These are phyloP conservation scores for Echinochloa phyllopogon DNA, from an alignment of 176 grass and related monocot genomes.

Conservation along the genomic window DNA sequence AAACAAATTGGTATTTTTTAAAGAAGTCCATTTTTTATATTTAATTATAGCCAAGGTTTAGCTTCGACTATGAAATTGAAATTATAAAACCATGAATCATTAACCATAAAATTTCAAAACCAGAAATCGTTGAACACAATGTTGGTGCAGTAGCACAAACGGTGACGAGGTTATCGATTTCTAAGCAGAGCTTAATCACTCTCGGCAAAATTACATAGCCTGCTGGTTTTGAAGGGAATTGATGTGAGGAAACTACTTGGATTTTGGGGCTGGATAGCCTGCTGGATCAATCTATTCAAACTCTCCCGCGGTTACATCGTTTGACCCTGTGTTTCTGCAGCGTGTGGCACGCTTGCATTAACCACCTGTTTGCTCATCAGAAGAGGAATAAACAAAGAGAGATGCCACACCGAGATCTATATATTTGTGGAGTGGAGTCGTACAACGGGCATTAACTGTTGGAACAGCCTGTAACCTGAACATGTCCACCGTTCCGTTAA, in stretches of 20 bases:
- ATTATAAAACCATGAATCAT: too few species aligned
- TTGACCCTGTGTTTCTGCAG: not conserved
- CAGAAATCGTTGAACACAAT: too few species aligned
- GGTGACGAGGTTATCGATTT: not conserved
- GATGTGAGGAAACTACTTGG: not conserved
- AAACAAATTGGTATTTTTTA: too few species aligned
- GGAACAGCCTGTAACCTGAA: conserved; percentile 30
- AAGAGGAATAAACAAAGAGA: not conserved
- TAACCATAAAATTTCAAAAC: too few species aligned
- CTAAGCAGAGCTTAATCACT: not conserved
- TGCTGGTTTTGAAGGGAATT: not conserved
- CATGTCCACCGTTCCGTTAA: conserved; percentile 25
- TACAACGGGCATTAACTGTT: conserved; percentile 23
- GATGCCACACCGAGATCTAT: not conserved
- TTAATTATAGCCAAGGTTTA: too few species aligned
- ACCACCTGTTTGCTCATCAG: not conserved
- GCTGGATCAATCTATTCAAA: not conserved
- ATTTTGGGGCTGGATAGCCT: not conserved
- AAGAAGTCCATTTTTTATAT: too few species aligned
- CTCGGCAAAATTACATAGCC: not conserved
- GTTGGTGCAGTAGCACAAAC: too few species aligned
- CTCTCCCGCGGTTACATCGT: not conserved
- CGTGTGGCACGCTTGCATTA: conserved; percentile 1
- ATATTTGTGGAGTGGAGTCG: too few species aligned
- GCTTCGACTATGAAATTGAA: too few species aligned